Evolutionary conservation across 148 eudicot genomes (phyloP), one percentile per base, ranked within the genome.

Genomic region (Agrostemma githago): DNA sequence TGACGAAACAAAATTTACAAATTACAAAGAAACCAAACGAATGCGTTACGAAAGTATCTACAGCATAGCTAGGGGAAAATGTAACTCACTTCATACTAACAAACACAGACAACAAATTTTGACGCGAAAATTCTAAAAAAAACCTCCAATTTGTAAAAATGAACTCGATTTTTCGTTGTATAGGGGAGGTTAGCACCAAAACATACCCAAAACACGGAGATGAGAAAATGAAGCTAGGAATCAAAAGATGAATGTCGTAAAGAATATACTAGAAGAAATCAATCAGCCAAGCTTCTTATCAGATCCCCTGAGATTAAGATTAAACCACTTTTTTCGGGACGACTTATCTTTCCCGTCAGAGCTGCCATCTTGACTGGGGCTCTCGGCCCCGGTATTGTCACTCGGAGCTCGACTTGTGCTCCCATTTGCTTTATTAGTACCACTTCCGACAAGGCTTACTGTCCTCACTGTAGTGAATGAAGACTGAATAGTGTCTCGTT

Each of bases 291-390:
- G 68, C 76, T 86, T 93, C 70, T 83, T 89, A 73, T 91, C 95
- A 9, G 94, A 91, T 72, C 94, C 88, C 79, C 85, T 89, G 38
- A 87, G 86, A 79, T 86, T 89, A 76, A 93, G 90, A 83, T 90
- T 90, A 83, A 89, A 92, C 97, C 97, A 94, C 83, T 85, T 94
- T 84, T 85, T 94, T 77, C 83, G 89, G 20, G 90, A 66, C 56
- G 93, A 80, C 76, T 88, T 94, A 64, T 91, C 97, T 74, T 88
- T 94, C 6, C 87, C 88, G 56, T 95, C 98, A 66, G 96, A 84
- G 67, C 93, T 82, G 38, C 97, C 92, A 62, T 91, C 91, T 74
- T 88, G 92, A 12, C 83, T 85, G 4, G 95, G 90, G 81, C 95
- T 89, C 43, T 93, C 97, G 2, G 80, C 76, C 79, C 64, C 83